Percentiles rank a stretch among this genome's conserved stretches.
These are phyloP conservation scores for Phytophthora syringae DNA, from an alignment of 352 stramenopile species.

Conservation along the genomic window DNA sequence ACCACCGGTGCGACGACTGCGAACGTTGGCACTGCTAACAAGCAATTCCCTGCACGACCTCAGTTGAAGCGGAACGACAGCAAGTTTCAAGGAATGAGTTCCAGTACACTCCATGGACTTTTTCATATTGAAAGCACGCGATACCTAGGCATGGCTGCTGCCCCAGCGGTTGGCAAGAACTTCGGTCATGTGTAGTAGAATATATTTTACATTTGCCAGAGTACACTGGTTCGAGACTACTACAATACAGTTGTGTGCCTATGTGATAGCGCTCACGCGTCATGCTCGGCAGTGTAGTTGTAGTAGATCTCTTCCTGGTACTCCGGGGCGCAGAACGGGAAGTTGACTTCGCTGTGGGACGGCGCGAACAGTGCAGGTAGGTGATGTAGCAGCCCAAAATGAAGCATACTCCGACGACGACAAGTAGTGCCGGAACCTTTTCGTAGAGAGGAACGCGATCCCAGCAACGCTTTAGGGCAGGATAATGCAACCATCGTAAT, in stretches of 20 bases:
- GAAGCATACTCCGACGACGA: constrained; percentile 32
- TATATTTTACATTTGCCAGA: constrained; percentile 7
- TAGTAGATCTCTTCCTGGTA: constrained; percentile 36
- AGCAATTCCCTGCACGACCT: constrained; percentile 1
- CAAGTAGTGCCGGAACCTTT: constrained; percentile 27
- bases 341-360: constrained; percentile 25
- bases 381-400: constrained; percentile 38
- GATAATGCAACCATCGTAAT: constrained; percentile 49
- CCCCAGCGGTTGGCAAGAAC: not conserved
- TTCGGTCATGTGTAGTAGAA: constrained; percentile 25
- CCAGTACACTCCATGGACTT: constrained; percentile 27
- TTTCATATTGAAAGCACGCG: constrained; percentile 34
- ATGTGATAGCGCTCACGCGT: not conserved
- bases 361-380: constrained; percentile 32
- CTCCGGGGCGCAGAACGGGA: constrained; percentile 35
- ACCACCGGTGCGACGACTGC: not conserved
- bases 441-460: constrained; percentile 37
- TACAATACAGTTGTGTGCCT: constrained; percentile 10
- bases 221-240: constrained; percentile 41
- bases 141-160: not conserved
- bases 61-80: constrained; percentile 30
- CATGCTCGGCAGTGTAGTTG: constrained; percentile 30
- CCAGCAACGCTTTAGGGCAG: constrained; percentile 39
- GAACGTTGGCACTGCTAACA: not conserved
- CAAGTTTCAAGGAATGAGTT: constrained; percentile 41